Base-by-base conservation (phyloP, 768 basidiomycete species). In the Xerocomus potaroensis region DNA sequence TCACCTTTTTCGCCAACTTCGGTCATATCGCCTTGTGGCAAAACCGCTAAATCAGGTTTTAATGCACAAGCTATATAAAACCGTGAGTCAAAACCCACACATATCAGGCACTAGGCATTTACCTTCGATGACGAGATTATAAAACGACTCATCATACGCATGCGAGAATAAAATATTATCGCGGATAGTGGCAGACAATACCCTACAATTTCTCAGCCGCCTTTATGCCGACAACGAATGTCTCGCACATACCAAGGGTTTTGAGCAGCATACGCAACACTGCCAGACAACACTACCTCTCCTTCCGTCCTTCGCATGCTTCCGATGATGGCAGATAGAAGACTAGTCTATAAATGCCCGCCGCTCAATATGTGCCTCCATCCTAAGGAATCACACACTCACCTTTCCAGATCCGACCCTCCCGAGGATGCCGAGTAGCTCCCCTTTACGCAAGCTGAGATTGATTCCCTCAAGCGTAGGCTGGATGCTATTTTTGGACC, bases 121-220 rank as follows among this genome's bases (percentile, higher is more conserved):
- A 84, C 88, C 87, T 70, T 92, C 88, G 4, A 93, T 65, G 5
- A 93, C 91, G 14, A 83, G 60, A 43, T 87, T 77, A 56, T 94
- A 95, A 55, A 90, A 95, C 0, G 72, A 74, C 50, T 87, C 84
- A 41, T 97, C 92, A 50, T 85, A 96, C 55, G 83, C 77, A 64
- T 94, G 87, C 9, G 84, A 91, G 69, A 98, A 97, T 24, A 90
- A 60, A 50, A 98, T 97, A 59, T 98, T 98, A 34, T 92, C 89
- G 31, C 85, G 79, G 41, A 97, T 78, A 3, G 88, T 84, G 0
- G 89, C 80, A 2, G 89, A 91, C 65, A 94, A 76, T 34, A 96
- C 80, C 87, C 86, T 87, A 26, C 4, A 11, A 19, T 23, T 6
- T 1, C 4, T 35, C 23, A 19, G 48, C 21, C 23, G 56, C 4